phyloP scores from a whole-genome alignment of 176 grass and related monocot species.

The Lolium rigidum region DNA sequence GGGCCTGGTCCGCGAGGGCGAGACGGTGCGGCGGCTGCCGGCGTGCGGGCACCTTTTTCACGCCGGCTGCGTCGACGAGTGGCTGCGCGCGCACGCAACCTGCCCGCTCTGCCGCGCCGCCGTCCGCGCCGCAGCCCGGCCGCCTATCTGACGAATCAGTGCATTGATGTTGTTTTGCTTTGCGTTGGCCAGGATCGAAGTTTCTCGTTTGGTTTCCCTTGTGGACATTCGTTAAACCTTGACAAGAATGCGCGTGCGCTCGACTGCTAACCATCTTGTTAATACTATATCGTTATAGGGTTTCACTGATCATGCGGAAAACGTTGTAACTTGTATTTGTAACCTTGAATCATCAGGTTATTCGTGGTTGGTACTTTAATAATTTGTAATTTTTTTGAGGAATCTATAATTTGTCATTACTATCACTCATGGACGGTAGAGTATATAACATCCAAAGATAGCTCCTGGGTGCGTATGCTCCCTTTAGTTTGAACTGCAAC shows the following conservation, averaged over 20 bases:
- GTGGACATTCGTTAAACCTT: neutral
- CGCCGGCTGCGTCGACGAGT: conserved; percentile 26
- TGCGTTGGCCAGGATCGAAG: neutral
- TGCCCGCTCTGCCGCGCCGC: conserved; percentile 46
- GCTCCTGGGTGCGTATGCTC: too few relatives aligned
- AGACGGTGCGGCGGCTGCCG: conserved; percentile 10
- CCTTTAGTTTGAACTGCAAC: too few relatives aligned
- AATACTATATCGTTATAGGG: neutral
- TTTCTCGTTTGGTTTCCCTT: neutral
- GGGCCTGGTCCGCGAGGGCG: neutral
- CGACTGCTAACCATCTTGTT: too few relatives aligned
- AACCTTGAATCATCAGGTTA: neutral
- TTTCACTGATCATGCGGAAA: neutral
- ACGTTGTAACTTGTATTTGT: neutral
- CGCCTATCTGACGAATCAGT: neutral
- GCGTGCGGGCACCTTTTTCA: conserved; percentile 4
- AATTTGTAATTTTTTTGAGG: too few relatives aligned
- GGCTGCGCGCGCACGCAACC: conserved; percentile 35
- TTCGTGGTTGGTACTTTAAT: too few relatives aligned
- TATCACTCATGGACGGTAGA: too few relatives aligned
- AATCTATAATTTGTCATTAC: too few relatives aligned
- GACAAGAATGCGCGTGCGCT: neutral
- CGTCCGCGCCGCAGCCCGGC: conserved; percentile 21
- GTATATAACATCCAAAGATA: too few relatives aligned
- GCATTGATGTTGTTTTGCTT: neutral